A percentile compares a stretch with the other conserved stretches of the same genome.
Conservation (phyloP, 2,329 filamentous ascomycete genomes). For the Colletotrichum godetiae region DNA sequence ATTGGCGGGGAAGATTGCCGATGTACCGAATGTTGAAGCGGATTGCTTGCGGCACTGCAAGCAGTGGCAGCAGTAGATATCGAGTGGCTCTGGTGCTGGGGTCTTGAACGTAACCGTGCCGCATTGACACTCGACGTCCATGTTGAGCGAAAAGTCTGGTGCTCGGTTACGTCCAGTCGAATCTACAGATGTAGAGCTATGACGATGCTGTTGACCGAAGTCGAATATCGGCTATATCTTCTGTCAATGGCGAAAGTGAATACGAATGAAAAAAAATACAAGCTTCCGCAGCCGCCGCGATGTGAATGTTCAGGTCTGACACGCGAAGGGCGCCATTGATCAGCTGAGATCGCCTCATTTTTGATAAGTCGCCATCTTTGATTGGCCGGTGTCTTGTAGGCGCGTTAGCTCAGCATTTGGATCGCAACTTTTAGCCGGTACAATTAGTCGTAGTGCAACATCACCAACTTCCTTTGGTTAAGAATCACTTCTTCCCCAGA, state of each 20-base stretch:
- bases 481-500: neutral
- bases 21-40: conserved; percentile 57
- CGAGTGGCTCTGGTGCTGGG: conserved; percentile 46
- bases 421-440: conserved; percentile 9
- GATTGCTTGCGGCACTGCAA: conserved; percentile 58
- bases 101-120: conserved; percentile 49
- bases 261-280: neutral
- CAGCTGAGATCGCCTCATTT: neutral
- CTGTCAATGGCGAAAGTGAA: neutral
- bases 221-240: neutral
- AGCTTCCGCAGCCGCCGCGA: neutral
- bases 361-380: neutral
- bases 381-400: neutral
- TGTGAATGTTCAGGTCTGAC: neutral
- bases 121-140: conserved; percentile 52
- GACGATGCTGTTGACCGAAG: neutral
- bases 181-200: neutral
- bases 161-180: too few relatives aligned
- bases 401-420: neutral
- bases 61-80: conserved; percentile 59
- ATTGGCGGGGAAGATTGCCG: conserved; percentile 53
- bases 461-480: neutral
- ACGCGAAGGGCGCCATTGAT: conserved; percentile 13
- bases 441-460: neutral
- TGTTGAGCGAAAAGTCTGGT: neutral